Percentiles rank a stretch among this genome's conserved stretches.
Evolutionary conservation across 2,329 filamentous ascomycete genomes (phyloP).

Genomic region (Helminthosporium solani): DNA sequence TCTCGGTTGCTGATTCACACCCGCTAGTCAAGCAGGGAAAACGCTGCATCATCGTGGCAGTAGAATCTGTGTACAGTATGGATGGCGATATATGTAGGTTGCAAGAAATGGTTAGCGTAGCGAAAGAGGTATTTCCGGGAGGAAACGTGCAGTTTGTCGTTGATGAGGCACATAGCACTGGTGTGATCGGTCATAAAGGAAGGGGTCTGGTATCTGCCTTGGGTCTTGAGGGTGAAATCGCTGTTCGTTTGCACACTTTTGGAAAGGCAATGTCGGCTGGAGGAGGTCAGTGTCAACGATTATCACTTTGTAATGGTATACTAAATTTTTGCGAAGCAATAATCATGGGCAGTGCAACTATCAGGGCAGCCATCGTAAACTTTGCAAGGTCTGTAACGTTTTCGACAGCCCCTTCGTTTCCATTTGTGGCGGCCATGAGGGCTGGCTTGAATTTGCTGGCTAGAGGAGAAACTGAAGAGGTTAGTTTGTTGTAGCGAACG

Average conservation of each 20-base stretch:
- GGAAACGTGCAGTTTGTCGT: conserved; percentile 51
- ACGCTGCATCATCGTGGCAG: conserved; percentile 31
- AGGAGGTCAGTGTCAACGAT: too few relatives aligned
- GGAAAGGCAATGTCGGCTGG: conserved; percentile 30
- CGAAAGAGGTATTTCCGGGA: conserved; percentile 44
- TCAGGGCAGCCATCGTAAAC: conserved; percentile 9
- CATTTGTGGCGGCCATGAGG: conserved; percentile 39
- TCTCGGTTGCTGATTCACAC: not conserved
- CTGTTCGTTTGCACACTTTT: conserved; percentile 26
- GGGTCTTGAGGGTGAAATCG: conserved; percentile 29
- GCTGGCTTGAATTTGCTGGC: conserved; percentile 29
- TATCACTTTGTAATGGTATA: too few relatives aligned
- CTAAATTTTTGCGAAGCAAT: too few relatives aligned
- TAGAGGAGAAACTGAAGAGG: conserved; percentile 2
- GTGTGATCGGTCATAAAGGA: conserved; percentile 58
- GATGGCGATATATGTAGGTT: conserved; percentile 72
- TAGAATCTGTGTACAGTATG: conserved; percentile 66
- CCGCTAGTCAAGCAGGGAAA: conserved; percentile 25
- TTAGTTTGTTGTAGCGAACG: not conserved
- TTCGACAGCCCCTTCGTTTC: conserved; percentile 37
- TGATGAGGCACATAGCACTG: conserved; percentile 67
- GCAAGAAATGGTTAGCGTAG: conserved; percentile 56
- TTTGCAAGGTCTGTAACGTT: conserved; percentile 29
- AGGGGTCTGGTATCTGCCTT: conserved; percentile 53
- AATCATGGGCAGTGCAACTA: conserved; percentile 17